Evolutionary conservation across 805 yeast genomes (phyloP), one percentile per base, ranked within the genome.

Genomic region (Candida mattraensis): DNA sequence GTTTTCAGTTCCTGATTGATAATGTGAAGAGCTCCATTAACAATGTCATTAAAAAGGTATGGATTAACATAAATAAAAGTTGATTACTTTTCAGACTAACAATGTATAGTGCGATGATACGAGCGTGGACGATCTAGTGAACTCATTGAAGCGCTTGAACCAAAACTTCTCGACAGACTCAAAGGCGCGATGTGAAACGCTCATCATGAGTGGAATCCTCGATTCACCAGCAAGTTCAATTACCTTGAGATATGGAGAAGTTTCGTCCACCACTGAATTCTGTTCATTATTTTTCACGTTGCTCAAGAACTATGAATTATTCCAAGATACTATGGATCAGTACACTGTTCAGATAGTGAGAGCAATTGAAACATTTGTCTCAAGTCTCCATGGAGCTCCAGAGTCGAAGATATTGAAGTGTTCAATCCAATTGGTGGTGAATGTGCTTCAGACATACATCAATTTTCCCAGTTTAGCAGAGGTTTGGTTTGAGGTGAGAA

Each of bases 1-100:
- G 51, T 18, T 48, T 48, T 22, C 51, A 42, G 15, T 48, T 37
- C 24, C 25, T 48, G 15, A 23, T 48, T 8, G 47, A 42, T 26
- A 45, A 42, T 14, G 41, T 43, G 17, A 30, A 29, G 10, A 40
- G 14, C 15, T 19, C 43, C 5, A 22, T 43, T 4, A 11, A 21
- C 13, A 20, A 24, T 18, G 34, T 36, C 8, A 15, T 34, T 6
- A 36, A 34, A 17, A n/a, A n/a, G n/a, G n/a, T n/a, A n/a, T n/a
- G n/a, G n/a, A n/a, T n/a, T n/a, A n/a, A n/a, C n/a, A n/a, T n/a
- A n/a, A n/a, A n/a, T n/a, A n/a, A n/a, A n/a, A n/a, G n/a, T n/a
- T n/a, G n/a, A n/a, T n/a, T n/a, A n/a, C 5, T 12, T 13, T 33
- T 14, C 9, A 3, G 11, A 30, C 29, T 39, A 36, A 30, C 29